Base-by-base conservation (phyloP, 2,329 filamentous ascomycete genomes). In the Zarea fungicola region DNA sequence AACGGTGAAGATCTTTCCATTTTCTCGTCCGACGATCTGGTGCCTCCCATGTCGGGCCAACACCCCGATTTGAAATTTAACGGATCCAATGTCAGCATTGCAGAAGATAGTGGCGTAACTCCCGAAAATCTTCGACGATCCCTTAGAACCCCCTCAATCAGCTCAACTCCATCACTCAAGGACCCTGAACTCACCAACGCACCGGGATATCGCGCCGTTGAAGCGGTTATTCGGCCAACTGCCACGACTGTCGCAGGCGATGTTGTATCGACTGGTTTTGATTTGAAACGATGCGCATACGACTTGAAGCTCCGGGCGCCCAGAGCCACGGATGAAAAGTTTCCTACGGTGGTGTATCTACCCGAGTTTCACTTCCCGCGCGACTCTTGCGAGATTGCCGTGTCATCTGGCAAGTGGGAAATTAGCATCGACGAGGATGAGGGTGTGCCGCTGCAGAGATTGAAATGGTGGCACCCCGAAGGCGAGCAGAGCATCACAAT, bases 1-100 rank as follows among this genome's bases (percentile, higher is more conserved):
- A 99, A 99, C 57, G 93, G 93, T 40, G 93, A 99, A 66, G 93
- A 99, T 64, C 70, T 99, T 28, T 96, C 91, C 5, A 93, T 99
- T 48, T 86, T 83, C 62, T 96, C 89, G 0, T 58, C 81, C 5
- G 91, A 99, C 62, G 95, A 99, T 65, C 84, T 82, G 48, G 68
- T 74, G 14, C 63, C 85, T 32, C 75, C 78, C 2, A 61, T 73
- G 32, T 80, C 78, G 3, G 63, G 75, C 6, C 52, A 79, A 3
- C 77, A 76, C 1, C 72, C 62, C 51, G 68, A 60, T 4, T 61
- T 68, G 1, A 62, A 65, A 3, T 48, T 61, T 4, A 70, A 65
- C 45, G 72, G 67, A 40, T 78, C 79, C 1, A 73, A 74, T 0
- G 63, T 73, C 4, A 79, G 60, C 41, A 51, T 65, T 13, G 48